phyloP scores from a whole-genome alignment of 2,329 filamentous ascomycete genomes.

The Graphiopsis chlorocephala region DNA sequence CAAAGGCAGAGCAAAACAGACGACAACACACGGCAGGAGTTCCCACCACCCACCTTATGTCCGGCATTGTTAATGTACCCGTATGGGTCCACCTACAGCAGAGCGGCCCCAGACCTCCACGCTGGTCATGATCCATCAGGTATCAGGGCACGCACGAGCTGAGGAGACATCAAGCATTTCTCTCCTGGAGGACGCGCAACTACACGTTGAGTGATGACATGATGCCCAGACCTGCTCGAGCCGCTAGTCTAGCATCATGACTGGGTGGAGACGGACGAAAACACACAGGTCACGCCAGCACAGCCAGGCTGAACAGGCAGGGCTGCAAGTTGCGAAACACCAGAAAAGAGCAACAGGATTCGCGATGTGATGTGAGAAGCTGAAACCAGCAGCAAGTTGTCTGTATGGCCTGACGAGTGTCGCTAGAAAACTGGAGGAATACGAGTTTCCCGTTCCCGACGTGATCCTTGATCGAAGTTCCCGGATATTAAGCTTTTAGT shows the following conservation, averaged over 20 bases:
- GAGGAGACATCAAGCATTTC: neutral
- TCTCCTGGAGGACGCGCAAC: neutral
- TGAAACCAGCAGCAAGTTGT: neutral
- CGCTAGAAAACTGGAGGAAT: neutral
- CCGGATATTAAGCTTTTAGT: neutral
- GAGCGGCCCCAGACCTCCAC: neutral
- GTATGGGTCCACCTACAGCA: neutral
- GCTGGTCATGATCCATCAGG: neutral
- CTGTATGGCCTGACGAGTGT: neutral
- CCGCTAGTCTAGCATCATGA: constrained; percentile 8
- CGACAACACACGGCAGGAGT: neutral
- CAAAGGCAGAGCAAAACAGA: neutral
- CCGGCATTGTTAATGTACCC: neutral
- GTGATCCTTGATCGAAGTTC: neutral
- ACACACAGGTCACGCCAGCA: neutral
- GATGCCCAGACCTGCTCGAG: neutral
- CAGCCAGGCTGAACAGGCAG: neutral
- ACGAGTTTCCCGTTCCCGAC: neutral
- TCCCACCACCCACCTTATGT: neutral
- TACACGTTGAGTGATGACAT: neutral
- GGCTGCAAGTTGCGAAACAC: neutral
- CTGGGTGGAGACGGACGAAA: neutral
- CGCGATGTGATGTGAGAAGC: neutral
- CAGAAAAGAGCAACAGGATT: neutral
- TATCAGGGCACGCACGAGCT: neutral